phyloP scores from a whole-genome alignment of 805 yeast genomes.

The Clavispora asparagi region DNA sequence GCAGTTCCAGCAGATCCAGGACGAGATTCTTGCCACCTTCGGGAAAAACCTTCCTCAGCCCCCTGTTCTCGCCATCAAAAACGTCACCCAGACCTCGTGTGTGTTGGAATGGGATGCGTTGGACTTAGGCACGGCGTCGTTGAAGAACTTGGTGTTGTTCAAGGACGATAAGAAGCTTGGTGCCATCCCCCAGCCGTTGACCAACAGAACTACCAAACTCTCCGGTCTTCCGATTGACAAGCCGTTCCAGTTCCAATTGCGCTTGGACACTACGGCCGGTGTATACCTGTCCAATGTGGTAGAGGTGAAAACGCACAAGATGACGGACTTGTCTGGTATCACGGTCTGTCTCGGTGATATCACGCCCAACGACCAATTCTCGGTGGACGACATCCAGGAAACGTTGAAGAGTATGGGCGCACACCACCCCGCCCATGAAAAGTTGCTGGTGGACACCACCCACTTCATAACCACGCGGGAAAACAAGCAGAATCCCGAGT shows the following conservation, averaged over 20 bases:
- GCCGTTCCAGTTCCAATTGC: conserved; percentile 70
- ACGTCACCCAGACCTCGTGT: conserved; percentile 90
- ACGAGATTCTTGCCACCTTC: conserved; percentile 63
- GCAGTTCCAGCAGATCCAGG: conserved; percentile 63
- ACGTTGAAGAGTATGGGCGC: conserved; percentile 75
- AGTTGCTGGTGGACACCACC: conserved; percentile 85
- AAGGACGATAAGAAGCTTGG: conserved; percentile 74
- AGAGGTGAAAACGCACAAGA: conserved; percentile 79
- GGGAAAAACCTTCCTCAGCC: conserved; percentile 67
- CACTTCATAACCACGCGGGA: conserved; percentile 73
- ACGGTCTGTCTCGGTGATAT: conserved; percentile 86
- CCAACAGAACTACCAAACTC: conserved; percentile 75
- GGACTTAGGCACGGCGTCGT: conserved; percentile 73
- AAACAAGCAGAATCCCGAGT: conserved; percentile 63
- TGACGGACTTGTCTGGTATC: conserved; percentile 93
- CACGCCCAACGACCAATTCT: conserved; percentile 46
- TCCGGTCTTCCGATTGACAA: conserved; percentile 90
- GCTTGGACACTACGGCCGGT: conserved; percentile 90
- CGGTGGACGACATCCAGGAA: conserved; percentile 50
- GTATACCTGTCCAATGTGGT: conserved; percentile 61
- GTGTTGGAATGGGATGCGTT: conserved; percentile 92
- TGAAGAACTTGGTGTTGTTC: conserved; percentile 71
- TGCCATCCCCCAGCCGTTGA: conserved; percentile 75
- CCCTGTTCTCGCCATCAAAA: conserved; percentile 66
- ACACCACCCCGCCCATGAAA: conserved; percentile 58